Conservation (phyloP, 495 filamentous ascomycete genomes). For the Halenospora varia region DNA sequence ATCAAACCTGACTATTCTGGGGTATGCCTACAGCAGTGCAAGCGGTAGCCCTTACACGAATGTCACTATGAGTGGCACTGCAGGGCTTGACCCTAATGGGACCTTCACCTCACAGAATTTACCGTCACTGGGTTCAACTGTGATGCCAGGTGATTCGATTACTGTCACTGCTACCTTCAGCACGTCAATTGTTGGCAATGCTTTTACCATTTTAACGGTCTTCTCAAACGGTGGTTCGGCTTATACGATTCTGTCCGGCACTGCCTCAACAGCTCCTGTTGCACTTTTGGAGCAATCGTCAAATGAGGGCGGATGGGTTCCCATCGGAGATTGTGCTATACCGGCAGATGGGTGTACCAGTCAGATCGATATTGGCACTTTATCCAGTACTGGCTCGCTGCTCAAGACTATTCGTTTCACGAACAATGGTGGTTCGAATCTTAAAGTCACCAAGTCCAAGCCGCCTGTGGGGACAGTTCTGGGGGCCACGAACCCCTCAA, state of each 20-base stretch:
- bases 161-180: constrained; percentile 29
- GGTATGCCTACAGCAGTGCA: constrained; percentile 26
- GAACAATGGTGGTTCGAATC: constrained; percentile 32
- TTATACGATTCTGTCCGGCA: constrained; percentile 27
- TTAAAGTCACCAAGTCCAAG: constrained; percentile 27
- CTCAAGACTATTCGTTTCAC: constrained; percentile 27
- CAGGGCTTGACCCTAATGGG: constrained; percentile 23
- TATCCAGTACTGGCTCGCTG: constrained; percentile 12
- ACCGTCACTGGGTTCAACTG: constrained; percentile 23
- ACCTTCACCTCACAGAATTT: constrained; percentile 30
- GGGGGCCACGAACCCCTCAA: constrained; percentile 27
- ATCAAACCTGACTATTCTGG: constrained; percentile 30
- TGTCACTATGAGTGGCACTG: constrained; percentile 13
- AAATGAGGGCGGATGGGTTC: constrained; percentile 26
- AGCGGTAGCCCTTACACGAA: constrained; percentile 8
- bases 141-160: constrained; percentile 25
- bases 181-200: constrained; percentile 22
- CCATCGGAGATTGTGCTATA: constrained; percentile 19
- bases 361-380: constrained; percentile 20
- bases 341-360: constrained; percentile 15
- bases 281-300: constrained; percentile 25
- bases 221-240: constrained; percentile 29
- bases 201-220: constrained; percentile 25
- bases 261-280: constrained; percentile 26
- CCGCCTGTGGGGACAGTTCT: constrained; percentile 27